Evolutionary conservation across 306 rosid species (phyloP).

Genomic region (Chamaecrista fasciculata): DNA sequence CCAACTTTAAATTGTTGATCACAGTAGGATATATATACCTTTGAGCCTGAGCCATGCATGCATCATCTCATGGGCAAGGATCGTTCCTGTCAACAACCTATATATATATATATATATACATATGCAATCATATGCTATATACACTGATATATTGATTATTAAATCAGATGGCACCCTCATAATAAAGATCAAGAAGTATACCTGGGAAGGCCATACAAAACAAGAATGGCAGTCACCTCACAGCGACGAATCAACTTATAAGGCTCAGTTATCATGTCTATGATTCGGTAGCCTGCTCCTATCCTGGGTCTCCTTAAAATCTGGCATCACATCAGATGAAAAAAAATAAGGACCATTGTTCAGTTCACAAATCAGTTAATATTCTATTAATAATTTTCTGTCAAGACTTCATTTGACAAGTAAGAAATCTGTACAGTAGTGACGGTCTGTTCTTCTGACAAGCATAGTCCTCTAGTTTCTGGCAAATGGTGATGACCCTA

Average conservation of each 20-base stretch:
- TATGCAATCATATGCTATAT: too few relatives aligned
- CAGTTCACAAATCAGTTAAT: slow-evolving; percentile 3
- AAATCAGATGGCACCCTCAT: neutral
- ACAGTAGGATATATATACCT: slow-evolving; percentile 47
- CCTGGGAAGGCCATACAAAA: slow-evolving; percentile 98
- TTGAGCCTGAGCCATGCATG: slow-evolving; percentile 99
- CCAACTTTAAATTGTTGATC: neutral
- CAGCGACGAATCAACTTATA: slow-evolving; percentile 70
- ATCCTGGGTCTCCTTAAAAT: slow-evolving; percentile 77
- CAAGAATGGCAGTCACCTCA: slow-evolving; percentile 95
- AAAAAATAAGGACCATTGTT: neutral
- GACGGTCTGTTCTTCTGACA: slow-evolving; percentile 93
- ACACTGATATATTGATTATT: neutral
- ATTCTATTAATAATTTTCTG: neutral
- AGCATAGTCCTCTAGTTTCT: slow-evolving; percentile 98
- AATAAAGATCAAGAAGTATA: slow-evolving; percentile 19
- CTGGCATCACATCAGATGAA: slow-evolving; percentile 39
- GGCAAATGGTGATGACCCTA: slow-evolving; percentile 98
- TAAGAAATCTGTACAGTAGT: slow-evolving; percentile 59
- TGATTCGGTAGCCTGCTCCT: slow-evolving; percentile 74
- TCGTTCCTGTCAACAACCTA: slow-evolving; percentile 93
- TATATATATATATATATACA: slow-evolving; percentile 18
- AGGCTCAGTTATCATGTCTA: slow-evolving; percentile 91
- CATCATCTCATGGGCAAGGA: slow-evolving; percentile 99
- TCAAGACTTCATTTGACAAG: slow-evolving; percentile 9